A percentile compares a stretch with the other conserved stretches of the same genome.
Evolutionary conservation across 495 filamentous ascomycete species (phyloP).

Genomic region (Podospora pseudocomata): DNA sequence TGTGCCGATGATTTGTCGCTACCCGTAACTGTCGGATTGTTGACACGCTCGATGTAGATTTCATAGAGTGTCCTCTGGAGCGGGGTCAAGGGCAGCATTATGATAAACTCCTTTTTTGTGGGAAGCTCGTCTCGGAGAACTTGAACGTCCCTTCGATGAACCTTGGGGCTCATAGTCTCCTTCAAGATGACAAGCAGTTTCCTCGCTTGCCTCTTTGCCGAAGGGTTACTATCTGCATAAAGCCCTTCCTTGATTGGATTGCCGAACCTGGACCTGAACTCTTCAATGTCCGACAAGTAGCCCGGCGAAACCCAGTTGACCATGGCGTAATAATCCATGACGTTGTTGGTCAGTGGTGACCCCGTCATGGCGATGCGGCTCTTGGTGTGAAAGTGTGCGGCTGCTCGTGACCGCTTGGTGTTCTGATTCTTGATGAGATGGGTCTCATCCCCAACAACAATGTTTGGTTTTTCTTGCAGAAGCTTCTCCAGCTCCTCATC

Average conservation of each 20-base stretch:
- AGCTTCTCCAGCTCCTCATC: conserved; percentile 34
- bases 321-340: conserved; percentile 78
- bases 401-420: conserved; percentile 49
- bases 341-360: conserved; percentile 78
- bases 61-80: conserved; percentile 65
- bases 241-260: conserved; percentile 71
- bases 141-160: conserved; percentile 67
- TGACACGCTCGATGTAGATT: conserved; percentile 46
- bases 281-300: conserved; percentile 61
- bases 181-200: conserved; percentile 69
- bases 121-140: conserved; percentile 63
- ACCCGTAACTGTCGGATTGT: not conserved
- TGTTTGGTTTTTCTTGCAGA: conserved; percentile 58
- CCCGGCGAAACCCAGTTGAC: conserved; percentile 83
- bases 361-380: conserved; percentile 85
- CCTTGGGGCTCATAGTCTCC: conserved; percentile 69
- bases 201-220: conserved; percentile 54
- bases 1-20: conserved; percentile 9
- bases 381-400: conserved; percentile 57
- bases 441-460: conserved; percentile 87
- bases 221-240: conserved; percentile 54
- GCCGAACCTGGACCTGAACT: conserved; percentile 67
- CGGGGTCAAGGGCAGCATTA: conserved; percentile 64
- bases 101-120: conserved; percentile 74
- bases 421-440: conserved; percentile 68